Evolutionary conservation across 345 rosid species (phyloP).

Genomic region (Brassica juncea): DNA sequence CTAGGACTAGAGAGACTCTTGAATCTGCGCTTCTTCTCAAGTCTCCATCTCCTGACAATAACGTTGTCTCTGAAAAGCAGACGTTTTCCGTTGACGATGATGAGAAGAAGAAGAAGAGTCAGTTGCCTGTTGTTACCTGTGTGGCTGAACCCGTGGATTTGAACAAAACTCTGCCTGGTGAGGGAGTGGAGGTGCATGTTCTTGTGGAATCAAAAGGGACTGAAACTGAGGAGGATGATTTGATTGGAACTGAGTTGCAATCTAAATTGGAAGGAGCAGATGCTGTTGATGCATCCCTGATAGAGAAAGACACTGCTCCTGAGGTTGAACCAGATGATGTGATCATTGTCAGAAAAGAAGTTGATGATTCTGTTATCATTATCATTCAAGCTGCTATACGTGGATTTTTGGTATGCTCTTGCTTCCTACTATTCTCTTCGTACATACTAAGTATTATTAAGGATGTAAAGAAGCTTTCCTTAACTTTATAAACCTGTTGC

Average conservation of each 20-base stretch:
- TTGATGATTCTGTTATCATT: slow-evolving; percentile 51
- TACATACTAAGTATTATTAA: background rate
- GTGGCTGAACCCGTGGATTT: slow-evolving; percentile 29
- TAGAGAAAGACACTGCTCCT: slow-evolving; percentile 29
- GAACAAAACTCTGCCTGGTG: background rate
- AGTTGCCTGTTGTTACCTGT: slow-evolving; percentile 27
- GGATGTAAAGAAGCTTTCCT: background rate
- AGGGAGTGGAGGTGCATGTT: slow-evolving; percentile 22
- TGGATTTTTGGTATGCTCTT: slow-evolving; percentile 50
- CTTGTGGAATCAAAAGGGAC: slow-evolving; percentile 37
- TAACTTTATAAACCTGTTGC: background rate
- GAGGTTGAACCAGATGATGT: slow-evolving; percentile 40
- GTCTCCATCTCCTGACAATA: slow-evolving; percentile 44
- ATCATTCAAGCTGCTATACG: slow-evolving; percentile 65
- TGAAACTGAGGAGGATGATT: slow-evolving; percentile 28
- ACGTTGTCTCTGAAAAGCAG: slow-evolving; percentile 47
- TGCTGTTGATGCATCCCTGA: background rate
- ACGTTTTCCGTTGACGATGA: slow-evolving; percentile 40
- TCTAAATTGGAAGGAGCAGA: background rate
- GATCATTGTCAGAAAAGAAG: slow-evolving; percentile 1
- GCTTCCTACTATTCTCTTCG: background rate
- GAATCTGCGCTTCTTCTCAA: slow-evolving; percentile 48
- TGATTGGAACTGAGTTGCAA: background rate
- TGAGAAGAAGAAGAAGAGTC: slow-evolving; percentile 42
- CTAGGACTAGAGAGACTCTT: slow-evolving; percentile 50